Conservation (phyloP, 2,329 filamentous ascomycete genomes). For the Coniosporium tulheliwenetii region DNA sequence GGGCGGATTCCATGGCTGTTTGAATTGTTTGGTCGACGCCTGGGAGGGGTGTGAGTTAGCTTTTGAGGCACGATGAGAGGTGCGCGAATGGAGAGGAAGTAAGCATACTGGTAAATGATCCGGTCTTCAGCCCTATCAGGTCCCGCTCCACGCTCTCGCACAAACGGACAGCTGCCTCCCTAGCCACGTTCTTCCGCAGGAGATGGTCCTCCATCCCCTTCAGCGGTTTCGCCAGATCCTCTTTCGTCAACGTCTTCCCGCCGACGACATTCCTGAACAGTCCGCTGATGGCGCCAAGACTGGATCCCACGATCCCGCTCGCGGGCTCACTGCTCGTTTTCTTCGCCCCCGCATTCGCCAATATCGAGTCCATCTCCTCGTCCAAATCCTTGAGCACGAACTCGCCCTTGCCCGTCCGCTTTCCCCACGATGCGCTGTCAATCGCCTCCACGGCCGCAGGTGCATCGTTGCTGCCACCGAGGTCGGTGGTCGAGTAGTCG, state of each 20-base stretch:
- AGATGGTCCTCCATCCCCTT: constrained; percentile 94
- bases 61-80: neutral
- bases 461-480: constrained; percentile 36
- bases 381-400: constrained; percentile 89
- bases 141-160: constrained; percentile 87
- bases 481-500: constrained; percentile 64
- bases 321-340: constrained; percentile 20
- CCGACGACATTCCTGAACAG: constrained; percentile 92
- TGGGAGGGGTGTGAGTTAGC: constrained; percentile 7
- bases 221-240: constrained; percentile 81
- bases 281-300: constrained; percentile 68
- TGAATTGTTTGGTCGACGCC: constrained; percentile 69
- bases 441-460: constrained; percentile 49
- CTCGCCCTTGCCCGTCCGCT: constrained; percentile 69
- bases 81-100: constrained; percentile 5
- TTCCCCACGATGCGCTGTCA: constrained; percentile 70
- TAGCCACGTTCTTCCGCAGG: constrained; percentile 87
- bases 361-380: constrained; percentile 81
- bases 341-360: constrained; percentile 62
- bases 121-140: constrained; percentile 79
- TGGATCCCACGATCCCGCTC: constrained; percentile 56
- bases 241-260: constrained; percentile 78
- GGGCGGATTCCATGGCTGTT: constrained; percentile 76
- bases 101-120: constrained; percentile 59
- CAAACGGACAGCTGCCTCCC: constrained; percentile 79